Evolutionary conservation across 805 yeast genomes (phyloP).

Genomic region (Lipomyces anomalus): DNA sequence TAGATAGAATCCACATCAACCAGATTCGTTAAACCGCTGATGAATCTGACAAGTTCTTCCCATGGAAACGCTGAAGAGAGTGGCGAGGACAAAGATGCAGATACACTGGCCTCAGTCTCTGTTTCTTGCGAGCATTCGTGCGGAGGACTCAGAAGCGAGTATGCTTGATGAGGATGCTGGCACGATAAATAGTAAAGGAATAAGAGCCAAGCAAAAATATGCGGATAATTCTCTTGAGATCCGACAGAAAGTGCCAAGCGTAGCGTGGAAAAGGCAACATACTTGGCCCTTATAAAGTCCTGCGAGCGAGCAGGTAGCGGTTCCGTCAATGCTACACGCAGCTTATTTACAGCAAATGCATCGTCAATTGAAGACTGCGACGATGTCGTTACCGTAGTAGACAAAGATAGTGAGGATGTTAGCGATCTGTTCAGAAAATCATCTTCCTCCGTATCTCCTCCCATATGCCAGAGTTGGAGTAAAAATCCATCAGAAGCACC

Average conservation of each 20-base stretch:
- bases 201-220: conserved; percentile 21
- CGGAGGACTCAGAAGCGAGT: background rate
- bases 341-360: background rate
- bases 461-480: conserved; percentile 1
- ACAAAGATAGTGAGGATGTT: conserved; percentile 1
- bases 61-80: conserved; percentile 20
- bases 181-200: conserved; percentile 14
- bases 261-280: conserved; percentile 7
- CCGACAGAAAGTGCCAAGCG: conserved; percentile 13
- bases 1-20: conserved; percentile 12
- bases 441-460: background rate
- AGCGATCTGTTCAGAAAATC: background rate
- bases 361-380: background rate
- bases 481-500: conserved; percentile 7
- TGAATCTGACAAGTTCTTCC: conserved; percentile 14
- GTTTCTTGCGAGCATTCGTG: background rate
- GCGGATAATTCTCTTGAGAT: conserved; percentile 16
- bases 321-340: background rate
- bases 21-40: conserved; percentile 12
- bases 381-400: background rate
- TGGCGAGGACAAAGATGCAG: no score
- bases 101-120: background rate
- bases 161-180: conserved; percentile 3
- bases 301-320: background rate
- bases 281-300: background rate